Conservation (phyloP, 2,329 filamentous ascomycete genomes). For the Penicillium verrucosum region DNA sequence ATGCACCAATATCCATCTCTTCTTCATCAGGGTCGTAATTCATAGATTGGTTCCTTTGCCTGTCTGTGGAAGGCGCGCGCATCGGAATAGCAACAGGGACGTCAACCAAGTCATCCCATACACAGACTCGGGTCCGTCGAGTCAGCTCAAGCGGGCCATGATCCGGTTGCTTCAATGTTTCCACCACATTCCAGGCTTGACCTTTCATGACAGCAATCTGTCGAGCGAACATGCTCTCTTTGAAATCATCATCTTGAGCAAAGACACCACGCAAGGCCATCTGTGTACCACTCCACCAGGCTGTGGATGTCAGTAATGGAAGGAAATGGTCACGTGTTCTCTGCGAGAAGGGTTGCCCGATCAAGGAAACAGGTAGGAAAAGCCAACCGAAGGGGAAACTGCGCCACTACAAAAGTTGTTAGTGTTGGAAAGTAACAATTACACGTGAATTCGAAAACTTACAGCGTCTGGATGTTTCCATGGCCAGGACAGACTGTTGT, state of each 20-base stretch:
- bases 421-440: constrained; percentile 29
- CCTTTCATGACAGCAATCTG: constrained; percentile 99
- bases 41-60: constrained; percentile 62
- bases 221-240: constrained; percentile 97
- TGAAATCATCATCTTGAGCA: constrained; percentile 88
- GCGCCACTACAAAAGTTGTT: constrained; percentile 52
- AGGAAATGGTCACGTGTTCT: constrained; percentile 92
- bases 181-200: constrained; percentile 98
- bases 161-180: constrained; percentile 88
- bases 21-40: constrained; percentile 63
- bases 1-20: constrained; percentile 85
- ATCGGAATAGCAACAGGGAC: constrained; percentile 92
- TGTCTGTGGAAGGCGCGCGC: constrained; percentile 78
- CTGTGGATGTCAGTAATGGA: constrained; percentile 87
- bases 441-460: constrained; percentile 29
- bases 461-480: constrained; percentile 97
- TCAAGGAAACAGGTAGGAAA: constrained; percentile 92
- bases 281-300: constrained; percentile 97
- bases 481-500: constrained; percentile 97
- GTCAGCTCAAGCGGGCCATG: constrained; percentile 94
- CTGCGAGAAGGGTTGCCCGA: constrained; percentile 92
- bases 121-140: constrained; percentile 82
- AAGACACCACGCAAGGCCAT: constrained; percentile 82
- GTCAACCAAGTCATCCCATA: constrained; percentile 97
- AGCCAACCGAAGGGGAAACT: constrained; percentile 99